These are phyloP conservation scores for Venturia asperata DNA, from an alignment of 2,329 filamentous ascomycete genomes.

Conservation along the genomic window DNA sequence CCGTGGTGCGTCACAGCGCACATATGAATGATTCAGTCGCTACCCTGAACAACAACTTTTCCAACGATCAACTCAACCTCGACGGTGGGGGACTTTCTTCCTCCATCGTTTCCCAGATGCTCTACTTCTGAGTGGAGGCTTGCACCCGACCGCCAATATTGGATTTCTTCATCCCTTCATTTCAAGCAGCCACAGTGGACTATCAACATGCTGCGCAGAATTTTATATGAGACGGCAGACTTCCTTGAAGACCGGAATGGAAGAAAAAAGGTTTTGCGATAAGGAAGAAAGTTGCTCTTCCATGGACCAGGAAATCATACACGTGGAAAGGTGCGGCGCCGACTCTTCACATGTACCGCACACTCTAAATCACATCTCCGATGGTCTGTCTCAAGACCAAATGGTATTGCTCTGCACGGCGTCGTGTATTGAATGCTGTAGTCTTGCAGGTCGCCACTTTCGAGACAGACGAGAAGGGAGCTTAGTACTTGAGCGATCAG, in stretches of 20 bases:
- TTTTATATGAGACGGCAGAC: conserved; percentile 3
- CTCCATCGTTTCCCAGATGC: not conserved
- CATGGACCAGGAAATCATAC: not conserved
- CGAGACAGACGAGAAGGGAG: not conserved
- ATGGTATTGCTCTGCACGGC: not conserved
- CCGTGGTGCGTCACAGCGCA: not conserved
- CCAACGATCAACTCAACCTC: too few species aligned
- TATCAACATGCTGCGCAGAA: not conserved
- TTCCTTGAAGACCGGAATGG: conserved; percentile 2
- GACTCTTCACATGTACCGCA: not conserved
- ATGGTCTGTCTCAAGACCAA: not conserved
- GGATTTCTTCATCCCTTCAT: not conserved
- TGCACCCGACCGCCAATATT: not conserved
- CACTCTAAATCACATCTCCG: not conserved
- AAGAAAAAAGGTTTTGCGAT: not conserved
- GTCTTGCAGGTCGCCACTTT: not conserved
- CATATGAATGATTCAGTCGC: conserved; percentile 14
- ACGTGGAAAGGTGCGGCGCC: not conserved
- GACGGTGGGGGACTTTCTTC: not conserved
- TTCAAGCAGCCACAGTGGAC: not conserved
- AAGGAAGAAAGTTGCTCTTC: not conserved
- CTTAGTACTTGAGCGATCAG: not conserved
- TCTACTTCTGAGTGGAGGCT: not conserved
- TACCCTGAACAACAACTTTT: not conserved
- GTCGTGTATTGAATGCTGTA: not conserved